Conservation (phyloP, 1,284 basidiomycete genomes). For the Vanrija humicola region DNA sequence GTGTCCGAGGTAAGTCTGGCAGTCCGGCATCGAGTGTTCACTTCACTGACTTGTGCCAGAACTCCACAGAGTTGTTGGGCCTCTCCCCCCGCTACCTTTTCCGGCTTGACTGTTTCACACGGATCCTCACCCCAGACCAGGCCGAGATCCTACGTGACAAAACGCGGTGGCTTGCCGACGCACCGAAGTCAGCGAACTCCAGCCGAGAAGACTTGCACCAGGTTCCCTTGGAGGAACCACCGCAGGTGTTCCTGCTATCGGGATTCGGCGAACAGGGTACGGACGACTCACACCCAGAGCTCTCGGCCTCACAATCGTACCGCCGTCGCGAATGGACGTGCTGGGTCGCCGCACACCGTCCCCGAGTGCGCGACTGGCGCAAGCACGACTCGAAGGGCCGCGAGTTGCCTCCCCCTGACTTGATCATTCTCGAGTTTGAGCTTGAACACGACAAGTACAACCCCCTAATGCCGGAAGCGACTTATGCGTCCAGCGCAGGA, state of each 20-base stretch:
- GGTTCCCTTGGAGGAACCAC: slow-evolving; percentile 19
- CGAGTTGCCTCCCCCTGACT: slow-evolving; percentile 29
- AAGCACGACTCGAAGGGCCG: slow-evolving; percentile 28
- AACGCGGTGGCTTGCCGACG: slow-evolving; percentile 64
- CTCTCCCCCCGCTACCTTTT: slow-evolving; percentile 75
- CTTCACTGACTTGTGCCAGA: slow-evolving; percentile 49
- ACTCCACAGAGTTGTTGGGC: slow-evolving; percentile 65
- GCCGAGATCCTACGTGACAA: slow-evolving; percentile 73
- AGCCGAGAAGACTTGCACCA: too few relatives aligned
- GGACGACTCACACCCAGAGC: neutral
- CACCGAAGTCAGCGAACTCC: slow-evolving; percentile 16
- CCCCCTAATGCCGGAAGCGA: slow-evolving; percentile 57
- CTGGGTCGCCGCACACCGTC: slow-evolving; percentile 77
- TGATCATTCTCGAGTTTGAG: slow-evolving; percentile 78
- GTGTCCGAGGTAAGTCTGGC: slow-evolving; percentile 66
- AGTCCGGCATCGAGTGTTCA: neutral
- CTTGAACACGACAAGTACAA: slow-evolving; percentile 69
- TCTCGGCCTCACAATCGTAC: too few relatives aligned
- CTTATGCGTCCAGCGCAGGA: slow-evolving; percentile 27
- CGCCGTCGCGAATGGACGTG: slow-evolving; percentile 65
- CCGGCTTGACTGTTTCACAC: slow-evolving; percentile 69
- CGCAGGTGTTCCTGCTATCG: slow-evolving; percentile 67
- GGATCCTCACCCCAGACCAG: slow-evolving; percentile 66
- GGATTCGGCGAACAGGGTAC: slow-evolving; percentile 44
- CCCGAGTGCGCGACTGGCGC: slow-evolving; percentile 37